Base-by-base conservation (phyloP, 345 rosid species). In the Cardamine resedifolia region DNA sequence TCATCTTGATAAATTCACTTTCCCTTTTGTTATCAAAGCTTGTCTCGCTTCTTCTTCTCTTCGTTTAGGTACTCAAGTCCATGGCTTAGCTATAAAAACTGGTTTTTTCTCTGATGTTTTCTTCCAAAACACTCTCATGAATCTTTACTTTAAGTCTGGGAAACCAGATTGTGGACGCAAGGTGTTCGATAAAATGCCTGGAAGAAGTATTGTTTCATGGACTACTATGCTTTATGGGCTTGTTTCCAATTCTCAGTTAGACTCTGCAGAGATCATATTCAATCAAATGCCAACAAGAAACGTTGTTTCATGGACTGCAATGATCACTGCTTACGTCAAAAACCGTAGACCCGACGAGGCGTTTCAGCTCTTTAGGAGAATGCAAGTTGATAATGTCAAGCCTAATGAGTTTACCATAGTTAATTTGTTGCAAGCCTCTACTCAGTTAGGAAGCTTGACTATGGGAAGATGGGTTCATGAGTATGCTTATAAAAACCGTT, bases 281-380 rank as follows among this genome's bases (percentile, higher is more conserved):
- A 75, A 81, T 39, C 70, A 63, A 57, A 90, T 90, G 90, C 85
- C 87, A n/a, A 36, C 4, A 0, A 82, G 81, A 69, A 90, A 88
- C 72, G 88, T 88, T 26, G 88, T 88, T 49, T 85, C 91, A 0
- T 88, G 96, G 93, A 83, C 93, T 0, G 85, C 87, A 4, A 85
- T 90, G 84, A 88, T 90, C 55, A 70, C 84, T 58, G 93, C 86
- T 27, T 86, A 80, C 7, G 88, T 84, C 33, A 84, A 64, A 44
- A 79, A 83, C 57, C 74, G 68, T 11, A 78, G 61, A 58, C 81
- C 85, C 18, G 80, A 82, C 4, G 91, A 88, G 68, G 90, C 86
- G 6, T 86, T 90, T 68, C 79, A 78, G 74, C 69, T 88, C 58
- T 88, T 88, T 41, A 33, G 64, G 71, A 72, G 79, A 73, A 90